These are phyloP conservation scores for Trichoderma oligosporum DNA, from an alignment of 2,329 filamentous ascomycete species.

Conservation along the genomic window DNA sequence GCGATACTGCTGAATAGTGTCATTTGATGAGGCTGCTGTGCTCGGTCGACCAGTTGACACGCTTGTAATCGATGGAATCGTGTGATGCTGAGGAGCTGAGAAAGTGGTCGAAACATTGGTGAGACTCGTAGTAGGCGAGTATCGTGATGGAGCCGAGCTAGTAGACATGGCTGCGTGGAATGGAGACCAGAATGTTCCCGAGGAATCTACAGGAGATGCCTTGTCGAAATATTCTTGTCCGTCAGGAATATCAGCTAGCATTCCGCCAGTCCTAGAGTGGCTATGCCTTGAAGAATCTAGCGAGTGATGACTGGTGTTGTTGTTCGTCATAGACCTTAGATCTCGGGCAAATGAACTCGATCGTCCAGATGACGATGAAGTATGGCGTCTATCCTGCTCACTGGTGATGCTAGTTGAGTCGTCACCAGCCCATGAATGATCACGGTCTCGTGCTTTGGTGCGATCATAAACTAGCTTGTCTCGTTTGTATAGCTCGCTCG, in stretches of 20 bases:
- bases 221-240: slow-evolving; percentile 67
- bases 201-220: slow-evolving; percentile 68
- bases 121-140: slow-evolving; percentile 60
- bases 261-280: slow-evolving; percentile 53
- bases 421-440: slow-evolving; percentile 45
- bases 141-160: slow-evolving; percentile 55
- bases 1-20: slow-evolving; percentile 18
- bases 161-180: slow-evolving; percentile 68
- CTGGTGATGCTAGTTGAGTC: slow-evolving; percentile 53
- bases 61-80: slow-evolving; percentile 44
- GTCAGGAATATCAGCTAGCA: slow-evolving; percentile 63
- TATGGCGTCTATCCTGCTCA: slow-evolving; percentile 50
- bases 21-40: slow-evolving; percentile 42
- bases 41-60: slow-evolving; percentile 55
- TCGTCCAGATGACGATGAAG: slow-evolving; percentile 40
- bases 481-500: slow-evolving; percentile 79
- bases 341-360: slow-evolving; percentile 54
- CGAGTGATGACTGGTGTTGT: slow-evolving; percentile 66
- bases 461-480: slow-evolving; percentile 64
- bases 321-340: slow-evolving; percentile 40
- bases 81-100: slow-evolving; percentile 41
- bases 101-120: slow-evolving; percentile 54
- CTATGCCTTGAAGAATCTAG: slow-evolving; percentile 66
- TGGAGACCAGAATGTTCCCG: slow-evolving; percentile 84
- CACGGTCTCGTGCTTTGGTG: slow-evolving; percentile 41